Evolutionary conservation across 768 basidiomycete species (phyloP).

Genomic region (Tulasnella sp.): DNA sequence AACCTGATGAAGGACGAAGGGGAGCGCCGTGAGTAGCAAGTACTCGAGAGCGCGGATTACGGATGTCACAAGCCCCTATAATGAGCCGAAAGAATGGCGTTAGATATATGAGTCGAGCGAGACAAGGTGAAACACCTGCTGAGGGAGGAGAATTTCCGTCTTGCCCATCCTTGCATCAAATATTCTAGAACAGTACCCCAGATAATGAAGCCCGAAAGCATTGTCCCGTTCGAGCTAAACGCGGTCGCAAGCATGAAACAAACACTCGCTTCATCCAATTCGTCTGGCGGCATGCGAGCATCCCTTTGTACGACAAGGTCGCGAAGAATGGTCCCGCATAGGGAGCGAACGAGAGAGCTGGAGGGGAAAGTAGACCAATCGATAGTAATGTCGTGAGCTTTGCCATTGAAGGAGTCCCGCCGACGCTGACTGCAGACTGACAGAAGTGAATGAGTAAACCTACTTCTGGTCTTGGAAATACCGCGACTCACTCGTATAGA

Average conservation of each 20-base stretch:
- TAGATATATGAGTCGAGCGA: neutral
- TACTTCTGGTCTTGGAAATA: neutral
- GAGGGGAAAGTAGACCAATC: slow-evolving; percentile 72
- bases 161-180: slow-evolving; percentile 32
- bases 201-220: slow-evolving; percentile 66
- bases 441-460: neutral
- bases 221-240: slow-evolving; percentile 72
- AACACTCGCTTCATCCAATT: slow-evolving; percentile 52
- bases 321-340: slow-evolving; percentile 88
- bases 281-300: slow-evolving; percentile 45
- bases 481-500: slow-evolving; percentile 21
- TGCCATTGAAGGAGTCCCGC: slow-evolving; percentile 51
- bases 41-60: neutral
- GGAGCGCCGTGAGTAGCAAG: slow-evolving; percentile 30
- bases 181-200: slow-evolving; percentile 65
- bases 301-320: slow-evolving; percentile 65
- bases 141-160: neutral
- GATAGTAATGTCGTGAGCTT: slow-evolving; percentile 57
- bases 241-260: slow-evolving; percentile 54
- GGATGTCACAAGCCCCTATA: neutral
- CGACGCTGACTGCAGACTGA: slow-evolving; percentile 46
- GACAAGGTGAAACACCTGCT: neutral
- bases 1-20: slow-evolving; percentile 67
- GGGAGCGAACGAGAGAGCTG: slow-evolving; percentile 57
- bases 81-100: neutral